phyloP scores from a whole-genome alignment of 768 basidiomycete genomes.

The Lactarius akahatsu region DNA sequence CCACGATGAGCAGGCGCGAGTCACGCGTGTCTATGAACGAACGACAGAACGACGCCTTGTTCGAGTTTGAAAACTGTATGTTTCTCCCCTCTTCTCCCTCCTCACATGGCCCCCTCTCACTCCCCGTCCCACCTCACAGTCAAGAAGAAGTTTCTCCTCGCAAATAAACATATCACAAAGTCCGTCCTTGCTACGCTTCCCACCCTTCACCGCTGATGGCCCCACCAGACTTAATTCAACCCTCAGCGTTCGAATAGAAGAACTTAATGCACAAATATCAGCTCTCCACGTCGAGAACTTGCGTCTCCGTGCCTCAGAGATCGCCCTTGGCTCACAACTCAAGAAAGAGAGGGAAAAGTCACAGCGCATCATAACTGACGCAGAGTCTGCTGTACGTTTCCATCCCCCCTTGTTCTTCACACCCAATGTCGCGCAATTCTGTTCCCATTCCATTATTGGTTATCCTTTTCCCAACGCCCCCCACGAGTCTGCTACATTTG shows the following conservation, averaged over 20 bases:
- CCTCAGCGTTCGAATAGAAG: conserved; percentile 79
- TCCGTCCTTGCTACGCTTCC: conserved; percentile 33
- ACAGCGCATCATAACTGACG: conserved; percentile 64
- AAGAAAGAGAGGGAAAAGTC: conserved; percentile 81
- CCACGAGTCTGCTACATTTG: not conserved
- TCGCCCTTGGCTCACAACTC: conserved; percentile 69
- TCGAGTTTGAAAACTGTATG: conserved; percentile 85
- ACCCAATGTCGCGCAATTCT: not conserved
- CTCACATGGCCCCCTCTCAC: conserved; percentile 30
- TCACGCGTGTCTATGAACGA: conserved; percentile 52
- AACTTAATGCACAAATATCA: conserved; percentile 79
- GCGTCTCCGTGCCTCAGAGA: conserved; percentile 76
- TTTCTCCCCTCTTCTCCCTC: conserved; percentile 35
- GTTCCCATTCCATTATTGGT: not conserved
- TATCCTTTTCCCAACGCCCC: not conserved
- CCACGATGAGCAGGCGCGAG: conserved; percentile 42
- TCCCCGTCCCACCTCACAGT: conserved; percentile 50
- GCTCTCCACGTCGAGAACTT: conserved; percentile 82
- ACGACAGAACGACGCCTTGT: conserved; percentile 75
- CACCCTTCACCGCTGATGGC: conserved; percentile 17
- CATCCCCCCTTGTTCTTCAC: not conserved
- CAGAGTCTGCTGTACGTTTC: conserved; percentile 63
- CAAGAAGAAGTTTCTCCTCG: conserved; percentile 89
- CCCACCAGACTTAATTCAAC: conserved; percentile 74
- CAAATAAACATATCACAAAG: conserved; percentile 93